phyloP scores from a whole-genome alignment of 2,329 filamentous ascomycete genomes.

The Triangularia setosa region DNA sequence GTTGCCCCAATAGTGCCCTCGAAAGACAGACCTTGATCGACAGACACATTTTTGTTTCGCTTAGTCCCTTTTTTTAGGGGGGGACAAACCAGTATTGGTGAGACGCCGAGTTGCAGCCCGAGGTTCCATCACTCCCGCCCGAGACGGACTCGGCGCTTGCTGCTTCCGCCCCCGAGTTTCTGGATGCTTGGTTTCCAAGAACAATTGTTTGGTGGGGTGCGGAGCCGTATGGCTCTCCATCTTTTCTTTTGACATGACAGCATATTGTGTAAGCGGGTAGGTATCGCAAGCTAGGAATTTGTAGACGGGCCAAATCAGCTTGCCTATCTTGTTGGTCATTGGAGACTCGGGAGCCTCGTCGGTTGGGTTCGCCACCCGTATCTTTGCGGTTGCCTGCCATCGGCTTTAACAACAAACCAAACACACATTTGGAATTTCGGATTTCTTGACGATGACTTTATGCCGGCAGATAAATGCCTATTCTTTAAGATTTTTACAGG shows the following conservation, averaged over 20 bases:
- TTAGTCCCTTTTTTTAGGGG: background rate
- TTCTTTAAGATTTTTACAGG: background rate
- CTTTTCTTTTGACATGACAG: too few species aligned
- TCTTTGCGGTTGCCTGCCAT: background rate
- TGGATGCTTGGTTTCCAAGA: background rate
- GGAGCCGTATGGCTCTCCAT: too few species aligned
- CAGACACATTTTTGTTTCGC: background rate
- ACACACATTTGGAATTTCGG: background rate
- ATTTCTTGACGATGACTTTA: background rate
- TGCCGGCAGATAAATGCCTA: background rate
- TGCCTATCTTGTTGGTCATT: background rate
- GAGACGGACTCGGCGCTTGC: constrained; percentile 18
- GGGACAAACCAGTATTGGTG: background rate
- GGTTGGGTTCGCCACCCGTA: background rate
- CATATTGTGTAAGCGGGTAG: background rate
- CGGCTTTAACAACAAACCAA: background rate
- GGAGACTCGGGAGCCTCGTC: background rate
- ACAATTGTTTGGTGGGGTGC: background rate
- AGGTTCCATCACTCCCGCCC: constrained; percentile 6
- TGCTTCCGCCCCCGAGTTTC: constrained; percentile 11
- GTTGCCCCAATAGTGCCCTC: background rate
- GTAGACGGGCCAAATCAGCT: background rate
- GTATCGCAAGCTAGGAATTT: too few species aligned
- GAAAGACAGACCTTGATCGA: background rate
- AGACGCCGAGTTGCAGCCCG: constrained; percentile 4